Evolutionary conservation across 768 basidiomycete species (phyloP), one percentile per base, ranked within the genome.

Genomic region (Suillus discolor): DNA sequence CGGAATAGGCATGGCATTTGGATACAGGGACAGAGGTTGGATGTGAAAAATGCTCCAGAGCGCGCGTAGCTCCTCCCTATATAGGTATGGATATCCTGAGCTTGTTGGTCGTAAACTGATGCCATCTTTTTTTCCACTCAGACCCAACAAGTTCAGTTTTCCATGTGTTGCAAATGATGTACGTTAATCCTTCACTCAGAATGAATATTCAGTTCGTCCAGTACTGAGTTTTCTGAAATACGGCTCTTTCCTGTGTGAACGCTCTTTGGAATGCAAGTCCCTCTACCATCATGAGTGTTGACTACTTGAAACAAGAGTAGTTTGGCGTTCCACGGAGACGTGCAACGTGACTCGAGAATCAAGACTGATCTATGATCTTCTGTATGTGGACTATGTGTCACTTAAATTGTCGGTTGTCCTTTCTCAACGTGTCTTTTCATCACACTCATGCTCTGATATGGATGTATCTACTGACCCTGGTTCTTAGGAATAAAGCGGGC

Each of bases 1-100:
- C 81, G 84, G 61, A 96, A 96, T 76, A 83, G 92, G 23, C 71
- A 65, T 2, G 80, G 77, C 4, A 82, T 94, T 75, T 97, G 93
- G 91, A 83, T 96, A 4, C 92, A 93, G 75, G 93, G 94, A 15
- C 69, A 41, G 38, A 67, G n/a, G 45, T 62, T 73, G 28, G 12
- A 20, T 42, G 59, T 3, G 41, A 31, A 42, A 11, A 41, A 25
- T 39, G 16, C 39, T 39, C 2, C 18, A 11, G 39, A 28, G 16
- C 16, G 15, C 16, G 23, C 39, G 18, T 41, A 16, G 23, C 5
- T 36, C 20, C 34, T 38, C 13, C 8, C 16, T 39, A 13, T 23
- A 36, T 23, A 57, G 57, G 57, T 57, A 38, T 57, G n/a, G 7
- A 38, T 25, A 4, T 57, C 13, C 36, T 38, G 57, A 28, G 20